These are phyloP conservation scores for Biscogniauxia mediterranea DNA, from an alignment of 2,329 filamentous ascomycete species.

Conservation along the genomic window DNA sequence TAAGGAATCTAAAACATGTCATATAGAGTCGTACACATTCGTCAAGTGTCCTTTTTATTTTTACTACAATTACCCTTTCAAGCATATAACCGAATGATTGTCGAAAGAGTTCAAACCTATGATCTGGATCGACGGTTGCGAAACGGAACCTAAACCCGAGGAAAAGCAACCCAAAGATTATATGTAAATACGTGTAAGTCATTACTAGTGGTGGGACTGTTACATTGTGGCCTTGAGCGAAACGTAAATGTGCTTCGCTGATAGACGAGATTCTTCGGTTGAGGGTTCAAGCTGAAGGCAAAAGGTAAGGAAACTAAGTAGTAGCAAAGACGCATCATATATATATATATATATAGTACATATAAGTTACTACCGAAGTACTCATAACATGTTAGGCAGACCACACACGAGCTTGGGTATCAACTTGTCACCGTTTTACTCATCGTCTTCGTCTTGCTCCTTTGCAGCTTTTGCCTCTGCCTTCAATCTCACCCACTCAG, in stretches of 20 bases:
- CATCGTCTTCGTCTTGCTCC: slow-evolving; percentile 31
- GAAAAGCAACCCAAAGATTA: neutral
- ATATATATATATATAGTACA: neutral
- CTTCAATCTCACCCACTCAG: slow-evolving; percentile 62
- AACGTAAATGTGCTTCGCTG: too few relatives aligned
- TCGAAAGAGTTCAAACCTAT: neutral
- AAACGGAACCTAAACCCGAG: neutral
- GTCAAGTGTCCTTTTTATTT: neutral
- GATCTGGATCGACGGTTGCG: neutral
- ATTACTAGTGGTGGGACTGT: neutral
- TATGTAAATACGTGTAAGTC: neutral
- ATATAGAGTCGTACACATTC: neutral
- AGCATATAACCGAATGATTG: neutral
- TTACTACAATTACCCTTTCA: neutral
- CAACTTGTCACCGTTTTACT: slow-evolving; percentile 9
- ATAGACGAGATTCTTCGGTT: too few relatives aligned
- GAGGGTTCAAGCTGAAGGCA: too few relatives aligned
- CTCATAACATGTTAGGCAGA: neutral
- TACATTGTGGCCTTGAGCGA: too few relatives aligned
- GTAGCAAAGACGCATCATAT: neutral
- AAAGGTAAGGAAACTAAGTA: too few relatives aligned
- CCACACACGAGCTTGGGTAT: neutral
- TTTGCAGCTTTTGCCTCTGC: slow-evolving; percentile 37
- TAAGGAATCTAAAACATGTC: neutral
- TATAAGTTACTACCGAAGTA: neutral